Percentiles rank a stretch among this genome's conserved stretches.
Conservation (phyloP, 2,329 filamentous ascomycete species). For the Penicillium brevicompactum region DNA sequence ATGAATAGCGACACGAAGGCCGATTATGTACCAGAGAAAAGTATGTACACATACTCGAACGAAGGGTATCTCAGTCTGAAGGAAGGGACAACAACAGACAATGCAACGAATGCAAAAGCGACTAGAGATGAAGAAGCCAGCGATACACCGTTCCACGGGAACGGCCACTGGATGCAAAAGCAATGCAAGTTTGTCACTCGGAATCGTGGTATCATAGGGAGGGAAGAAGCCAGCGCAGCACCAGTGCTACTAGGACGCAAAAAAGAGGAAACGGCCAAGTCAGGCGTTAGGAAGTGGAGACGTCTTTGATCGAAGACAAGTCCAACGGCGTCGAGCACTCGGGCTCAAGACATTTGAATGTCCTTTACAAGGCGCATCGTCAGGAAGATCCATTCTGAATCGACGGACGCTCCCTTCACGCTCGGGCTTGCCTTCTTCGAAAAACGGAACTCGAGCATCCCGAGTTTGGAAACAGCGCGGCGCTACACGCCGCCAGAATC, state of each 20-base stretch:
- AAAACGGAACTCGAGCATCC: slow-evolving; percentile 42
- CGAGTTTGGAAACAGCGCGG: slow-evolving; percentile 43
- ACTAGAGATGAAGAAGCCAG: slow-evolving; percentile 2
- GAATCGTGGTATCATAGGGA: slow-evolving; percentile 13
- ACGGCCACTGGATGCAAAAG: slow-evolving; percentile 5
- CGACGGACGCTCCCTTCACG: slow-evolving; percentile 50
- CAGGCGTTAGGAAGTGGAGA: not conserved
- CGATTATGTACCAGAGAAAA: not conserved
- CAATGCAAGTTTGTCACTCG: slow-evolving; percentile 5
- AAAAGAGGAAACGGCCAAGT: not conserved
- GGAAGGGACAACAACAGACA: not conserved
- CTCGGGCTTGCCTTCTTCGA: slow-evolving; percentile 42
- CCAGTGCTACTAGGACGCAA: not conserved
- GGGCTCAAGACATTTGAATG: not conserved
- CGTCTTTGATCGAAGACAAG: slow-evolving; percentile 18
- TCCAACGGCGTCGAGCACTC: slow-evolving; percentile 17
- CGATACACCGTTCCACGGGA: not conserved
- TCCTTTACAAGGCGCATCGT: slow-evolving; percentile 28
- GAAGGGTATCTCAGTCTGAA: slow-evolving; percentile 11
- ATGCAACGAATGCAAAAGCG: not conserved
- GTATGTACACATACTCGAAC: not conserved
- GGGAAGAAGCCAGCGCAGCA: not conserved
- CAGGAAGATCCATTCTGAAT: slow-evolving; percentile 47
- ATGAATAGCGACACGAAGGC: not conserved
- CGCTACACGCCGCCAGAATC: slow-evolving; percentile 44